Conservation (phyloP, 371 early-diverging fungal genomes). For the Mucor racemosus region DNA sequence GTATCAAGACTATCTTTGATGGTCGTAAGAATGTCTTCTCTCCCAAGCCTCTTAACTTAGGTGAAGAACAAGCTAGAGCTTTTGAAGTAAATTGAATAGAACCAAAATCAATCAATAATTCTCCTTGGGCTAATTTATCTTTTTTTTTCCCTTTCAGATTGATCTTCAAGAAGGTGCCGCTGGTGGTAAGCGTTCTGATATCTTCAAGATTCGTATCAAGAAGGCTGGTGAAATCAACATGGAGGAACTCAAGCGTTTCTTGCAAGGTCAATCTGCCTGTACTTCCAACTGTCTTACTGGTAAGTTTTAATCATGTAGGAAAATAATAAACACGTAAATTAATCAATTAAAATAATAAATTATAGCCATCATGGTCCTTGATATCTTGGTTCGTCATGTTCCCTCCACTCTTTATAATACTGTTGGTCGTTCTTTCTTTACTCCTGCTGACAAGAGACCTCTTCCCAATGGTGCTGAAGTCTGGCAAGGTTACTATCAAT, state of each 20-base stretch:
- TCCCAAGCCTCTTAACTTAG: conserved; percentile 44
- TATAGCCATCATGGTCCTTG: conserved; percentile 80
- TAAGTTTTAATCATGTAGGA: conserved; percentile 15
- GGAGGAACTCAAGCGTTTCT: conserved; percentile 58
- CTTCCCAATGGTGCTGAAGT: conserved; percentile 86
- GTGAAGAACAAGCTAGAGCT: conserved; percentile 42
- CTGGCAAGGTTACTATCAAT: conserved; percentile 94
- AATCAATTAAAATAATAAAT: neutral
- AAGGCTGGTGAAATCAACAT: conserved; percentile 65
- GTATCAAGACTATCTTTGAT: conserved; percentile 54
- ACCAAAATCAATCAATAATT: neutral
- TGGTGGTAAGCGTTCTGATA: conserved; percentile 30
- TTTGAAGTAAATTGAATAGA: conserved; percentile 43
- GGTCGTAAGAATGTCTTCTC: conserved; percentile 57
- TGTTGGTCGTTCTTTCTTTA: conserved; percentile 91
- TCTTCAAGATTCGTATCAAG: conserved; percentile 63
- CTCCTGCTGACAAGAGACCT: conserved; percentile 64
- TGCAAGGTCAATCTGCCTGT: conserved; percentile 45
- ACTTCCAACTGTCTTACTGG: conserved; percentile 55
- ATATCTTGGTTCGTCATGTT: conserved; percentile 81
- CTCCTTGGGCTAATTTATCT: neutral
- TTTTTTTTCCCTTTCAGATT: conserved; percentile 33
- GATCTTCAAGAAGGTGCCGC: conserved; percentile 29
- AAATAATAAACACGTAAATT: neutral
- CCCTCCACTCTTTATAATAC: conserved; percentile 76